Evolutionary conservation across 78 protist genomes (phyloP).

Genomic region (Dictyostelium firmibasis): DNA sequence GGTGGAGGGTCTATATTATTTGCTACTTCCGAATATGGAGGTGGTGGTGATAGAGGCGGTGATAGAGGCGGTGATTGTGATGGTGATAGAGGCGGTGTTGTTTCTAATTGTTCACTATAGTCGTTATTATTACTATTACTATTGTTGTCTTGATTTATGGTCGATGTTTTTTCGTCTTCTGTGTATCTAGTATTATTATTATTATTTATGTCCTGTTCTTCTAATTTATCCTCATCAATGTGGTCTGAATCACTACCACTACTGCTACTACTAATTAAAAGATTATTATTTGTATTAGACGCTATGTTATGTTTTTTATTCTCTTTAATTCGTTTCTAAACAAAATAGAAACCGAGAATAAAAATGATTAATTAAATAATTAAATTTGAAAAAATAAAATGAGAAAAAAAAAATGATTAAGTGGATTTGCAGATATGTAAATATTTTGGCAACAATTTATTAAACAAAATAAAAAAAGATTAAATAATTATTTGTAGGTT

Average conservation of each 20-base stretch:
- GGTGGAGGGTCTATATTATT: neutral
- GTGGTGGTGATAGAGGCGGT: neutral
- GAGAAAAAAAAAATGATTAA: neutral
- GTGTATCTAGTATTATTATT: neutral
- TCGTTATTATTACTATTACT: neutral
- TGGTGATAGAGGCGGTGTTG: neutral
- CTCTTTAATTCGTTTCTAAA: slow-evolving; percentile 20
- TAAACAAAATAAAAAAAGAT: too few relatives aligned
- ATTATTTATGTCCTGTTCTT: neutral
- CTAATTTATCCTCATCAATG: neutral
- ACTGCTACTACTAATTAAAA: neutral
- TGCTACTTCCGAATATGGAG: neutral
- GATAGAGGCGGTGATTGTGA: neutral
- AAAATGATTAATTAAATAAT: slow-evolving; percentile 11
- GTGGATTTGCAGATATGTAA: too few relatives aligned
- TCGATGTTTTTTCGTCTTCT: neutral
- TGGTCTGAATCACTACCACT: neutral
- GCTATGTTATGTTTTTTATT: slow-evolving; percentile 22
- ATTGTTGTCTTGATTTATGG: neutral
- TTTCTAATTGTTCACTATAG: neutral
- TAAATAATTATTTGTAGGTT: too few relatives aligned
- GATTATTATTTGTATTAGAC: neutral
- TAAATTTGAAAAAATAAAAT: neutral
- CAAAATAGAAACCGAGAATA: slow-evolving; percentile 19
- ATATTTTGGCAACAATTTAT: too few relatives aligned